Evolutionary conservation across 768 basidiomycete species (phyloP).

Genomic region (Trametopsis cervina): DNA sequence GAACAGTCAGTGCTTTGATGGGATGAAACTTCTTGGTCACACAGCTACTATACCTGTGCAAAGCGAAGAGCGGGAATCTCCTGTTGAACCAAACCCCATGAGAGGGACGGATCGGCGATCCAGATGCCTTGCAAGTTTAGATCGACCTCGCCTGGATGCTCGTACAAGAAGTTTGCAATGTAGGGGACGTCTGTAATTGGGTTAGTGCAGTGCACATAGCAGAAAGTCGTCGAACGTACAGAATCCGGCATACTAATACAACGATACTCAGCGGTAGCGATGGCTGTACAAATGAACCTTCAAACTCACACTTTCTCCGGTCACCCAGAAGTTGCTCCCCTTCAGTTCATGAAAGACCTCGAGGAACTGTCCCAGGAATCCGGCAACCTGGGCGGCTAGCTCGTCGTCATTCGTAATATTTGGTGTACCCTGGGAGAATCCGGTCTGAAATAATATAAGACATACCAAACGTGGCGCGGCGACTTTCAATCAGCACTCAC

Average conservation of each 20-base stretch:
- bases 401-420: slow-evolving; percentile 51
- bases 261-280: not conserved
- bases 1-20: not conserved
- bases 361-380: slow-evolving; percentile 65
- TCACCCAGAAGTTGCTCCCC: slow-evolving; percentile 59
- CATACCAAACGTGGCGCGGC: not conserved
- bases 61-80: slow-evolving; percentile 68
- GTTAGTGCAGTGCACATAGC: too few species aligned
- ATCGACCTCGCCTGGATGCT: slow-evolving; percentile 42
- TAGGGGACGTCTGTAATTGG: slow-evolving; percentile 71
- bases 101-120: slow-evolving; percentile 49
- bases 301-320: slow-evolving; percentile 66
- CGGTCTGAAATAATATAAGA: slow-evolving; percentile 31
- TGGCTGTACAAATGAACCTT: not conserved
- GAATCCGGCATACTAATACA: slow-evolving; percentile 26
- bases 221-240: too few species aligned
- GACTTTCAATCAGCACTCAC: slow-evolving; percentile 18
- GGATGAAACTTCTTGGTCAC: too few species aligned
- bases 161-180: slow-evolving; percentile 66
- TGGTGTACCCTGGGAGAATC: slow-evolving; percentile 63
- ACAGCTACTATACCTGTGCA: slow-evolving; percentile 30
- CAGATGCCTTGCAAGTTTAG: slow-evolving; percentile 44
- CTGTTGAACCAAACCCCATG: slow-evolving; percentile 58
- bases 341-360: slow-evolving; percentile 66
- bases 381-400: slow-evolving; percentile 43